A percentile compares a stretch with the other conserved stretches of the same genome.
phyloP scores from a whole-genome alignment of 2,329 filamentous ascomycete genomes.

The Boeremia lycopersici region DNA sequence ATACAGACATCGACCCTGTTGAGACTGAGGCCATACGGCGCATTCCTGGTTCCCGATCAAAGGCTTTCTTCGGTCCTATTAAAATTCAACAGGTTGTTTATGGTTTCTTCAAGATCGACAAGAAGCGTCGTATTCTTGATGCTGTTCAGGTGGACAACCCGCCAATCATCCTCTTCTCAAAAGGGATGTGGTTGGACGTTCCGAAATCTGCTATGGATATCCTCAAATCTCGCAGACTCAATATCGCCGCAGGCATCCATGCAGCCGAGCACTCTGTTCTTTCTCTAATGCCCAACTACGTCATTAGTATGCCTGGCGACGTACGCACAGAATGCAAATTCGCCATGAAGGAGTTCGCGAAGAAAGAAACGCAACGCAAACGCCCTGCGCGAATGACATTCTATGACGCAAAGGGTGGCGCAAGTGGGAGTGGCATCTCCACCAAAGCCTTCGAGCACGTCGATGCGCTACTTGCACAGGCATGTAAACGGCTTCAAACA shows the following conservation, averaged over 20 bases:
- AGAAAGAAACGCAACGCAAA: conserved; percentile 72
- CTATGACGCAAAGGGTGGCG: conserved; percentile 92
- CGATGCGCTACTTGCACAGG: conserved; percentile 76
- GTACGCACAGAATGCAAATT: conserved; percentile 95
- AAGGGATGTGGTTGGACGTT: conserved; percentile 96
- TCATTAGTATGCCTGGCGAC: conserved; percentile 87
- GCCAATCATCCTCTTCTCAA: conserved; percentile 80
- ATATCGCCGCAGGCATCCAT: conserved; percentile 89
- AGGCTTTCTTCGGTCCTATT: conserved; percentile 85
- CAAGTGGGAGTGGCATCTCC: conserved; percentile 81
- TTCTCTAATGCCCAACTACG: conserved; percentile 85
- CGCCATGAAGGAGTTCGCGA: conserved; percentile 83
- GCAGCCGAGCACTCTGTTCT: conserved; percentile 92
- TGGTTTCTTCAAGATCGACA: conserved; percentile 97
- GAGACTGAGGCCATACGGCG: conserved; percentile 86
- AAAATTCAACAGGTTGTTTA: conserved; percentile 88
- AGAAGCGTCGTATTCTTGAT: conserved; percentile 81
- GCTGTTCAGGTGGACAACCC: conserved; percentile 93
- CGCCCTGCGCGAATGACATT: conserved; percentile 88
- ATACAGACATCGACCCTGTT: conserved; percentile 89
- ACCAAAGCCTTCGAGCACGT: conserved; percentile 94
- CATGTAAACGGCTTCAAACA: conserved; percentile 73
- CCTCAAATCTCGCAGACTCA: conserved; percentile 71
- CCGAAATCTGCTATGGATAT: conserved; percentile 80
- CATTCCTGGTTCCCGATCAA: conserved; percentile 67